These are phyloP conservation scores for Colletotrichum australisinense DNA, from an alignment of 2,329 filamentous ascomycete species.

Conservation along the genomic window DNA sequence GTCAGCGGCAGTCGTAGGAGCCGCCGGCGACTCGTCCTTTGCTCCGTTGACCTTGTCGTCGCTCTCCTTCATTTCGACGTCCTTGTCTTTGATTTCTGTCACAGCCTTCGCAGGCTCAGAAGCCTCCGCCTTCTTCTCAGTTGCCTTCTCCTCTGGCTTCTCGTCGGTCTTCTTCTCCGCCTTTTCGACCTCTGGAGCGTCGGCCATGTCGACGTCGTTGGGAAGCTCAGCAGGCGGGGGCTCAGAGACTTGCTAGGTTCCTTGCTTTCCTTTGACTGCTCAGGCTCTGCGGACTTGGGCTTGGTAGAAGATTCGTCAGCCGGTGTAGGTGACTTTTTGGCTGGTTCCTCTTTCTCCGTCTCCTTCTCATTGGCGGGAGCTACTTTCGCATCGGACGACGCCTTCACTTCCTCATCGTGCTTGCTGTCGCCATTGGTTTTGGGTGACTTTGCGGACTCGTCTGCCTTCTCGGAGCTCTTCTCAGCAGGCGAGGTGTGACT, in stretches of 20 bases:
- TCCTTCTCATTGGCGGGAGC: constrained; percentile 12
- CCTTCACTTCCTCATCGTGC: constrained; percentile 32
- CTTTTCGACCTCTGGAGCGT: constrained; percentile 27
- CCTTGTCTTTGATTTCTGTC: constrained; percentile 21
- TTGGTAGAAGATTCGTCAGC: constrained; percentile 3
- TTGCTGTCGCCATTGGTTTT: constrained; percentile 41
- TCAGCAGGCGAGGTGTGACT: constrained; percentile 44
- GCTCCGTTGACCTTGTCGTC: constrained; percentile 21
- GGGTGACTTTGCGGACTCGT: constrained; percentile 38
- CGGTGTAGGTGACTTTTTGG: constrained; percentile 12
- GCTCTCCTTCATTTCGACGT: constrained; percentile 30
- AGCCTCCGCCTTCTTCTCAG: constrained; percentile 21
- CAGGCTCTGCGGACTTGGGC: constrained; percentile 11
- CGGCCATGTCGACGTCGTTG: constrained; percentile 43
- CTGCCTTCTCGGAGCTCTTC: constrained; percentile 33
- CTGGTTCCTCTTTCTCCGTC: neutral
- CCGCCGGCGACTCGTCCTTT: constrained; percentile 17
- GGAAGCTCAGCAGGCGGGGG: neutral
- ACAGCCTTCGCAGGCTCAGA: constrained; percentile 30
- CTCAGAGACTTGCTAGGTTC: constrained; percentile 13
- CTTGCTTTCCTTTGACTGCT: constrained; percentile 3
- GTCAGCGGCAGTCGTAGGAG: constrained; percentile 32
- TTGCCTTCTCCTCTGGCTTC: neutral
- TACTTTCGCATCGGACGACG: constrained; percentile 29
- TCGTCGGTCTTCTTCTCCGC: neutral